Conservation (phyloP, 2,329 filamentous ascomycete genomes). For the Nigrograna mackinnonii region DNA sequence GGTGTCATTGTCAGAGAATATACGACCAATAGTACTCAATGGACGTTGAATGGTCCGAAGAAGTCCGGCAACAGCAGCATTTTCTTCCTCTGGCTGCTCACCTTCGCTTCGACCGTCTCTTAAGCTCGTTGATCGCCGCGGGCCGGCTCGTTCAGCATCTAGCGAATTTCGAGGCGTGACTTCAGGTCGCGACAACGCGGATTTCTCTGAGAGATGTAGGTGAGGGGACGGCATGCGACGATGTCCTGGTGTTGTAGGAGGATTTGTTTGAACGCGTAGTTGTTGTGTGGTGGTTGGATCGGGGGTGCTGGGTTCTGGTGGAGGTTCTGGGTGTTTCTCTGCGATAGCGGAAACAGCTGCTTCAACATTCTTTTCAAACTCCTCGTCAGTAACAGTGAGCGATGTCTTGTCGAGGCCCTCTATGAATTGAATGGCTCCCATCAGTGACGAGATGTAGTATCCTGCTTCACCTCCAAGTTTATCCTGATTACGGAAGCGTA, state of each 20-base stretch:
- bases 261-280: conserved; percentile 15
- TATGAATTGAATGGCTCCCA: conserved; percentile 95
- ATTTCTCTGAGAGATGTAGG: conserved; percentile 52
- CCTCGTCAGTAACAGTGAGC: conserved; percentile 89
- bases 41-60: conserved; percentile 90
- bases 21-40: conserved; percentile 87
- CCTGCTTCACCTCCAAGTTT: conserved; percentile 97
- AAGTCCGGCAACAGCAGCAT: conserved; percentile 80
- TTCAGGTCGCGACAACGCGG: conserved; percentile 57
- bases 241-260: conserved; percentile 28
- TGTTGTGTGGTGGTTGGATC: conserved; percentile 15
- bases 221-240: conserved; percentile 46
- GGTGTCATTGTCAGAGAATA: conserved; percentile 76
- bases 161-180: conserved; percentile 63
- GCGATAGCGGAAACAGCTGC: conserved; percentile 93
- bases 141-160: conserved; percentile 62
- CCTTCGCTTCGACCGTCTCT: conserved; percentile 39
- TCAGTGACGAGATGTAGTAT: conserved; percentile 95
- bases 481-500: conserved; percentile 95
- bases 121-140: conserved; percentile 59
- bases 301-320: conserved; percentile 28
- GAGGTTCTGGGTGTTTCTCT: conserved; percentile 73
- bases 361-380: conserved; percentile 97
- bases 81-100: conserved; percentile 64
- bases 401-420: conserved; percentile 95